These are phyloP conservation scores for Trichoderma sp. DNA, from an alignment of 2,329 filamentous ascomycete genomes.

Conservation along the genomic window DNA sequence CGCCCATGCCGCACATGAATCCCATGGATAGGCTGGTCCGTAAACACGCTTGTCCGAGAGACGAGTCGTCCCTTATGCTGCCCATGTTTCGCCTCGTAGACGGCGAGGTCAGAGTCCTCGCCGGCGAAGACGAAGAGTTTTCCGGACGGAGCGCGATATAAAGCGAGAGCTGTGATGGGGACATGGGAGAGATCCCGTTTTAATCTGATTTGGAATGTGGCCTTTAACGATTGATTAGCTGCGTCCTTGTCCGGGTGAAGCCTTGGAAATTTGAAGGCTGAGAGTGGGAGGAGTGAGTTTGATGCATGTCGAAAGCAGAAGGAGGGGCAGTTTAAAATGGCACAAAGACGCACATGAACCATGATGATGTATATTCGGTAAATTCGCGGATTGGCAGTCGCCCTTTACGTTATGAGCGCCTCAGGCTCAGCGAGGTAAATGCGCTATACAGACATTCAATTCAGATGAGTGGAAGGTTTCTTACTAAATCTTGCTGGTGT, in stretches of 20 bases:
- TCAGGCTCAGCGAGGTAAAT: neutral
- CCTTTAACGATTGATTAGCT: neutral
- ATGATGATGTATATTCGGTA: neutral
- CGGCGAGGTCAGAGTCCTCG: slow-evolving; percentile 56
- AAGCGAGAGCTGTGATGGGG: slow-evolving; percentile 59
- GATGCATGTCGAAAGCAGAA: neutral
- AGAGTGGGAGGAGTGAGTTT: neutral
- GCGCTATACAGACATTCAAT: neutral
- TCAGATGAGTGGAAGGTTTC: neutral
- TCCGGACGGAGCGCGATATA: slow-evolving; percentile 39
- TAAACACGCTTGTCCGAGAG: slow-evolving; percentile 54
- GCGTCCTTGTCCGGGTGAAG: neutral
- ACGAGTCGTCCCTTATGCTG: slow-evolving; percentile 35
- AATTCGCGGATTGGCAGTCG: no score
- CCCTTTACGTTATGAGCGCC: neutral
- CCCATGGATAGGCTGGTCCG: slow-evolving; percentile 70
- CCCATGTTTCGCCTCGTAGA: slow-evolving; percentile 44
- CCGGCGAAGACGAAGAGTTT: slow-evolving; percentile 51
- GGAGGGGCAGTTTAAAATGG: slow-evolving; percentile 5
- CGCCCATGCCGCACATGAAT: slow-evolving; percentile 48
- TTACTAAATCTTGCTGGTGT: neutral
- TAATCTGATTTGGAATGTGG: slow-evolving; percentile 23
- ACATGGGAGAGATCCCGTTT: slow-evolving; percentile 42
- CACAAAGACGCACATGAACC: slow-evolving; percentile 11
- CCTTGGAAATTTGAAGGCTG: neutral